These are phyloP conservation scores for Naganishia kalamii DNA, from an alignment of 768 basidiomycete genomes.

Conservation along the genomic window DNA sequence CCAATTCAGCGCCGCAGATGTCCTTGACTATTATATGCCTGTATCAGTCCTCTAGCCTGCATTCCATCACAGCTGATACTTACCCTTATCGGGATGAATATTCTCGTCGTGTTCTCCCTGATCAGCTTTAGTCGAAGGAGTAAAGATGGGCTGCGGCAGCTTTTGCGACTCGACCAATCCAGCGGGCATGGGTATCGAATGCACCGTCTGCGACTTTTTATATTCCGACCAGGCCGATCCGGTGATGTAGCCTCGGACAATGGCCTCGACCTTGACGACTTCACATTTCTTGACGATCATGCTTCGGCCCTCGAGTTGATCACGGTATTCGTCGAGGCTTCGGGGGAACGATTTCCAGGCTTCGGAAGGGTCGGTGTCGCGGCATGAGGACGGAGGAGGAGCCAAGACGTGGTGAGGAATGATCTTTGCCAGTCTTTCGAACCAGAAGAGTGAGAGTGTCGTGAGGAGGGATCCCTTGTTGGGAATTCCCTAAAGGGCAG, in stretches of 20 bases:
- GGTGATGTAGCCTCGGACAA: conserved; percentile 93
- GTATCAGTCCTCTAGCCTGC: not conserved
- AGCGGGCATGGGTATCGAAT: conserved; percentile 68
- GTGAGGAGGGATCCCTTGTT: conserved; percentile 87
- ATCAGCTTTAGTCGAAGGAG: conserved; percentile 94
- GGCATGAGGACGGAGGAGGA: conserved; percentile 14
- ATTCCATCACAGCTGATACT: conserved; percentile 17
- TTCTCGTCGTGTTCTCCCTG: conserved; percentile 94
- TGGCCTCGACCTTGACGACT: conserved; percentile 86
- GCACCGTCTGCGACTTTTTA: conserved; percentile 75
- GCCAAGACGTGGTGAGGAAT: conserved; percentile 76
- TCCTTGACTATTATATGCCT: conserved; percentile 39
- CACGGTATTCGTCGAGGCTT: conserved; percentile 65
- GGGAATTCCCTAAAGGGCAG: conserved; percentile 69
- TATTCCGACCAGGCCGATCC: conserved; percentile 97
- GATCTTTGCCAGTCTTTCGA: conserved; percentile 67
- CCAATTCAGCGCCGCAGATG: conserved; percentile 45
- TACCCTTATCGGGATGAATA: conserved; percentile 74
- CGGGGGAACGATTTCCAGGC: conserved; percentile 63
- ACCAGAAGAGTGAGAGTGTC: conserved; percentile 91
- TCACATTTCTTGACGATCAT: conserved; percentile 89
- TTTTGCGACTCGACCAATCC: conserved; percentile 80
- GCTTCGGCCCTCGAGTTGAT: conserved; percentile 70
- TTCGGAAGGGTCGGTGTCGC: not conserved
- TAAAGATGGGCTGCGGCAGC: conserved; percentile 77